A percentile compares a stretch with the other conserved stretches of the same genome.
These are phyloP conservation scores for Rhizopogon sp. DNA, from an alignment of 768 basidiomycete species.

Conservation along the genomic window DNA sequence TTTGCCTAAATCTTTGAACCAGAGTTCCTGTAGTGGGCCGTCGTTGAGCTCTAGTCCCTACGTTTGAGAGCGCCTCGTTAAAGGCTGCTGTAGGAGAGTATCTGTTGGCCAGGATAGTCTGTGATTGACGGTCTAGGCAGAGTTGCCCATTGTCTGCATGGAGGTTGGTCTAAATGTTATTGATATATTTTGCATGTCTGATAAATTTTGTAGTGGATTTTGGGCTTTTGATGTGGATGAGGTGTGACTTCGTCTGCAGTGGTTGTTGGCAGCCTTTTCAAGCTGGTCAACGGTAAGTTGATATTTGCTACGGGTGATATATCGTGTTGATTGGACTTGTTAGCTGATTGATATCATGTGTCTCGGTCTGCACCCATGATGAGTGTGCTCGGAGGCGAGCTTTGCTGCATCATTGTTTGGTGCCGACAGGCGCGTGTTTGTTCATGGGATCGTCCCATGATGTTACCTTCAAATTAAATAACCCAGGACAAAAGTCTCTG, in stretches of 20 bases:
- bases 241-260: neutral
- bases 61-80: too few relatives aligned
- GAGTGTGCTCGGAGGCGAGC: neutral
- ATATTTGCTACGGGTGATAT: neutral
- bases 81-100: neutral
- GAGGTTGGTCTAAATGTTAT: neutral
- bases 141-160: neutral
- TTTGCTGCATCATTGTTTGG: neutral
- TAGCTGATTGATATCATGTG: neutral
- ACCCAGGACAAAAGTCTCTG: conserved; percentile 31
- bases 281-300: neutral
- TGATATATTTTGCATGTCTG: neutral
- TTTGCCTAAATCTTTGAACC: neutral
- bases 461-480: conserved; percentile 30
- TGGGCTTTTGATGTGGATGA: neutral
- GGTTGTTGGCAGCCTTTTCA: neutral
- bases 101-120: neutral
- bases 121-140: neutral
- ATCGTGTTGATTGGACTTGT: neutral
- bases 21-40: neutral
- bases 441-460: neutral
- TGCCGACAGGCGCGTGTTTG: neutral
- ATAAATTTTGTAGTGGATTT: neutral
- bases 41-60: neutral
- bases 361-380: neutral